These are phyloP conservation scores for Plasmodium inui DNA, from an alignment of 169 alveolate species.

Conservation along the genomic window DNA sequence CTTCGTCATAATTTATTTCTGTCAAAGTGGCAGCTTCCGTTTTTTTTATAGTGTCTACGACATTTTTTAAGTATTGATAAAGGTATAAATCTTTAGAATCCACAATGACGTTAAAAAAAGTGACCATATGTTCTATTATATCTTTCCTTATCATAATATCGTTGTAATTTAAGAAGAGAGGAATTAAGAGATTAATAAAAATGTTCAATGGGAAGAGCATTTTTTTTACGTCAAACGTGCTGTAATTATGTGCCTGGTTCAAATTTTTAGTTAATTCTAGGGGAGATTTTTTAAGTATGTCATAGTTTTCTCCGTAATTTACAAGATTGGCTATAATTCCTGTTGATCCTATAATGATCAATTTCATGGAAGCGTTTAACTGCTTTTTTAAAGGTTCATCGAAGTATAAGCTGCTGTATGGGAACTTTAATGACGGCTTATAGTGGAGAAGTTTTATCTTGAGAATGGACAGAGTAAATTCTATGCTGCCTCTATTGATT, in stretches of 20 bases:
- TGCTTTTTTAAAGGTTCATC: conserved; percentile 58
- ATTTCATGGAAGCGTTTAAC: conserved; percentile 37
- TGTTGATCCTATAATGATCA: conserved; percentile 30
- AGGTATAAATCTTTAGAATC: conserved; percentile 29
- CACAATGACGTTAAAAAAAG: conserved; percentile 36
- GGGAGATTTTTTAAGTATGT: conserved; percentile 34
- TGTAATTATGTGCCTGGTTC: background rate
- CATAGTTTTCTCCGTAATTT: conserved; percentile 41
- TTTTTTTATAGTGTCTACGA: conserved; percentile 23
- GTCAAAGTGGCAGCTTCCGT: background rate
- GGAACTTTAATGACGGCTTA: conserved; percentile 10
- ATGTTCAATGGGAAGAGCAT: conserved; percentile 47
- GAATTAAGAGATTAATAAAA: conserved; percentile 61
- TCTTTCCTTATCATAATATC: conserved; percentile 38
- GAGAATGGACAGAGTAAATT: conserved; percentile 34
- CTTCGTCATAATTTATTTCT: conserved; percentile 33
- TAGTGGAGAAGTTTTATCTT: conserved; percentile 62
- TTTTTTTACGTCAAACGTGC: conserved; percentile 34
- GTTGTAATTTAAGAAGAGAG: conserved; percentile 30
- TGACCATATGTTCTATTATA: conserved; percentile 1
- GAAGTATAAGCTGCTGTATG: conserved; percentile 62
- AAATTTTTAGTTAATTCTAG: conserved; percentile 31
- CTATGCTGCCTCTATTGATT: conserved; percentile 71
- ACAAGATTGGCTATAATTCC: conserved; percentile 44
- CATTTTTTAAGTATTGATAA: conserved; percentile 24